These are phyloP conservation scores for Botryotinia convoluta DNA, from an alignment of 2,329 filamentous ascomycete species.

Conservation along the genomic window DNA sequence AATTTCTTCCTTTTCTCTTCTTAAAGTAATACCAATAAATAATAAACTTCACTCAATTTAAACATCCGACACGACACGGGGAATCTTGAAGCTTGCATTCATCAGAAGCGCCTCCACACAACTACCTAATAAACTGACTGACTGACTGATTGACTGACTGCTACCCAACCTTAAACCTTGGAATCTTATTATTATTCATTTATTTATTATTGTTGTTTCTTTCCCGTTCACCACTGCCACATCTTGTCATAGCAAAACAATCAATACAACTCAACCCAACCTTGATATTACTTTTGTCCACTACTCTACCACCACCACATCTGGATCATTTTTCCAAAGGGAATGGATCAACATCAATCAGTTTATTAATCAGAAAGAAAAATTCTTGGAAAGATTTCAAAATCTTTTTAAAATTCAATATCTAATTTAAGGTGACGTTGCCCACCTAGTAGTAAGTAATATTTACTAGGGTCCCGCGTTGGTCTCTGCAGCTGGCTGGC, in stretches of 20 bases:
- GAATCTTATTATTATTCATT: neutral
- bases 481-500: conserved; percentile 24
- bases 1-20: neutral
- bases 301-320: neutral
- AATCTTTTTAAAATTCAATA: neutral
- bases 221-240: neutral
- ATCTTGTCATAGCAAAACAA: neutral
- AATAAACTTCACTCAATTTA: neutral
- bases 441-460: neutral
- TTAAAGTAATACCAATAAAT: neutral
- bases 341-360: neutral
- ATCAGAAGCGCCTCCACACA: neutral
- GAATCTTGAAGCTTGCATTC: neutral
- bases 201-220: neutral
- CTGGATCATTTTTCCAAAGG: neutral
- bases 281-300: neutral
- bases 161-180: neutral
- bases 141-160: neutral
- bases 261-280: neutral
- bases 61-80: neutral
- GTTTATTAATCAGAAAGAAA: neutral
- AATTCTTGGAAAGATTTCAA: neutral
- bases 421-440: conserved; percentile 9
- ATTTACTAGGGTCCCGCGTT: conserved; percentile 13
- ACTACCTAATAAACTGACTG: neutral